These are phyloP conservation scores for Cyclostephanos tholiformis DNA, from an alignment of 108 stramenopile species.

Conservation along the genomic window DNA sequence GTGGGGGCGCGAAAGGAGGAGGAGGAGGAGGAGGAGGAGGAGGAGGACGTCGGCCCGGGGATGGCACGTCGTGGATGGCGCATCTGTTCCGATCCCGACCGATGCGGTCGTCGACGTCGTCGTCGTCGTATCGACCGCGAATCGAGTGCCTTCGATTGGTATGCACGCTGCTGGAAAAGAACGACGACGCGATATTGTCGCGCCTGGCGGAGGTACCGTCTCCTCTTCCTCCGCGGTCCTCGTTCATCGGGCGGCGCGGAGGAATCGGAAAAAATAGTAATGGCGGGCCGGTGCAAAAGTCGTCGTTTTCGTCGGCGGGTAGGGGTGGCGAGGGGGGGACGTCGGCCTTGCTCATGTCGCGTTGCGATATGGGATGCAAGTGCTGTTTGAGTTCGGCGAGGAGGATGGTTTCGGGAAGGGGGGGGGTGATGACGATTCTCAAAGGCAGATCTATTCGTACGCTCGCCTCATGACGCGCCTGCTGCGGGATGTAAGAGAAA, in stretches of 20 bases:
- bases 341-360: constrained; percentile 17
- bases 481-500: constrained; percentile 36
- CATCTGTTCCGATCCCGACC: constrained; percentile 25
- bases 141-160: constrained; percentile 36
- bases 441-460: constrained; percentile 11
- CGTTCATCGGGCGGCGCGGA: constrained; percentile 1
- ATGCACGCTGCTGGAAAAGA: constrained; percentile 41
- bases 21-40: constrained; percentile 1
- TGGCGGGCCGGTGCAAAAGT: not conserved
- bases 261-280: not conserved
- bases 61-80: constrained; percentile 33
- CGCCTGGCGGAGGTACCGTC: constrained; percentile 27
- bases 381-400: constrained; percentile 8
- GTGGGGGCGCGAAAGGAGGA: not conserved
- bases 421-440: constrained; percentile 3
- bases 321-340: not conserved
- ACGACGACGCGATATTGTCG: constrained; percentile 32
- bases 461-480: constrained; percentile 29
- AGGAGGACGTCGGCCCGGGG: not conserved
- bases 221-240: not conserved
- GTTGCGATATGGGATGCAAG: constrained; percentile 35
- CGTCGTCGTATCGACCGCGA: constrained; percentile 11
- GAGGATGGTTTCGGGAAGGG: not conserved
- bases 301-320: not conserved
- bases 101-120: not conserved